Evolutionary conservation across 331 rosid genomes (phyloP).

Genomic region (Rosa hybrid): DNA sequence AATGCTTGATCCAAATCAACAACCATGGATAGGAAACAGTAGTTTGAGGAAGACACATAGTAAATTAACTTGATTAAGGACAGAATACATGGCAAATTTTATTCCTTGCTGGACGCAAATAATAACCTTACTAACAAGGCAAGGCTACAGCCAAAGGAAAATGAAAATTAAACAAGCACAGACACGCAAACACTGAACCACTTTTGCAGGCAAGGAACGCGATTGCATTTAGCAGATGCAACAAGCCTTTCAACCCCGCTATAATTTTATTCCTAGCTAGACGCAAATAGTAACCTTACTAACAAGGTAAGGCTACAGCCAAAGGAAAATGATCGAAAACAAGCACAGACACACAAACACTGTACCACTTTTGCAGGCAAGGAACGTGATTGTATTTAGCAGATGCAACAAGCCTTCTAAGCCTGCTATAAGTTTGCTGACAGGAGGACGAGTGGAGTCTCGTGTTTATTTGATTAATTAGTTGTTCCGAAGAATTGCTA

Average conservation of each 20-base stretch:
- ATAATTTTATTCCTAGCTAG: not conserved
- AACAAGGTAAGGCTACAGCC: not conserved
- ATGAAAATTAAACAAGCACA: not conserved
- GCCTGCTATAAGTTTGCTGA: no score
- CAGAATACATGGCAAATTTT: no score
- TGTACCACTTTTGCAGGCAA: not conserved
- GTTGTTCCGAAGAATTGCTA: not conserved
- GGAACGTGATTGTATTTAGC: no score
- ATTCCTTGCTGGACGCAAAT: not conserved
- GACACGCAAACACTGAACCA: not conserved
- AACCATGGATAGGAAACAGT: no score
- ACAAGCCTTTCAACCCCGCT: no score
- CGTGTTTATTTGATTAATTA: no score
- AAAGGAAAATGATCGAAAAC: not conserved
- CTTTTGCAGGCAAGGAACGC: not conserved
- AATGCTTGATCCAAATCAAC: no score
- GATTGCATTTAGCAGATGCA: no score
- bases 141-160: not conserved
- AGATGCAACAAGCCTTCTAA: no score
- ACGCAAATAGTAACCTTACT: not conserved
- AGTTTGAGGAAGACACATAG: no score
- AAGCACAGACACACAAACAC: not conserved
- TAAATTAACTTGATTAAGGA: no score
- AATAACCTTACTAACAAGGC: not conserved
- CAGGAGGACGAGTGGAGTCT: no score